These are phyloP conservation scores for Cyclanthera cordifolia DNA, from an alignment of 306 rosid genomes.

Conservation along the genomic window DNA sequence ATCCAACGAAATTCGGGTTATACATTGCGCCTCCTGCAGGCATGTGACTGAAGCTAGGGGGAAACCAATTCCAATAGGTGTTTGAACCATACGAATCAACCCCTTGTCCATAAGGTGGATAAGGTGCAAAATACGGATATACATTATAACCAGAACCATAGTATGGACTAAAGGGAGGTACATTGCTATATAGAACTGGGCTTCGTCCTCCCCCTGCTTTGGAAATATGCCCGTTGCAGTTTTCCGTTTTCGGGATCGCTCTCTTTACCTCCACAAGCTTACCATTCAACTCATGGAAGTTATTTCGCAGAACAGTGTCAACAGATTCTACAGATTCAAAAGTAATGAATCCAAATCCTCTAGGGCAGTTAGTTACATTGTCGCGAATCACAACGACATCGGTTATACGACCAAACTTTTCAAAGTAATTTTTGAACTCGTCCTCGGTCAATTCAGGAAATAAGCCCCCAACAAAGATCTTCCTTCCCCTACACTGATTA, in stretches of 20 bases:
- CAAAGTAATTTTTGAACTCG: constrained; percentile 62
- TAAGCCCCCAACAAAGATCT: constrained; percentile 80
- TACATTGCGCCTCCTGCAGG: constrained; percentile 27
- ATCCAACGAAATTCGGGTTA: constrained; percentile 31
- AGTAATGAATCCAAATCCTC: constrained; percentile 85
- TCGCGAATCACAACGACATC: constrained; percentile 88
- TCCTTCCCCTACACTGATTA: constrained; percentile 39
- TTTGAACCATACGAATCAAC: constrained; percentile 26
- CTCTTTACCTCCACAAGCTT: constrained; percentile 79
- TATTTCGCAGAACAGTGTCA: constrained; percentile 44
- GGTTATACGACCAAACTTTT: constrained; percentile 53
- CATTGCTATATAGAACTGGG: not conserved
- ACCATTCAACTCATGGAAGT: constrained; percentile 62
- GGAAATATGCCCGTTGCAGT: constrained; percentile 20
- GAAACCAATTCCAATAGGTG: constrained; percentile 32
- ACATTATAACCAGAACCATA: constrained; percentile 21
- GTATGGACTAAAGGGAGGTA: constrained; percentile 18
- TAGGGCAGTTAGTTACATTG: constrained; percentile 52
- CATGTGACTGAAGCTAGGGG: not conserved
- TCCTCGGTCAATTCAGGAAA: constrained; percentile 47
- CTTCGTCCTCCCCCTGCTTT: constrained; percentile 30
- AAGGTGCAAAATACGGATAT: constrained; percentile 26
- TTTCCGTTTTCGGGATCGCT: constrained; percentile 66
- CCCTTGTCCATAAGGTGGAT: constrained; percentile 31
- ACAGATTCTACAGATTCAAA: constrained; percentile 60